phyloP scores from a whole-genome alignment of 2,329 filamentous ascomycete genomes.

The Pezicula radicicola region DNA sequence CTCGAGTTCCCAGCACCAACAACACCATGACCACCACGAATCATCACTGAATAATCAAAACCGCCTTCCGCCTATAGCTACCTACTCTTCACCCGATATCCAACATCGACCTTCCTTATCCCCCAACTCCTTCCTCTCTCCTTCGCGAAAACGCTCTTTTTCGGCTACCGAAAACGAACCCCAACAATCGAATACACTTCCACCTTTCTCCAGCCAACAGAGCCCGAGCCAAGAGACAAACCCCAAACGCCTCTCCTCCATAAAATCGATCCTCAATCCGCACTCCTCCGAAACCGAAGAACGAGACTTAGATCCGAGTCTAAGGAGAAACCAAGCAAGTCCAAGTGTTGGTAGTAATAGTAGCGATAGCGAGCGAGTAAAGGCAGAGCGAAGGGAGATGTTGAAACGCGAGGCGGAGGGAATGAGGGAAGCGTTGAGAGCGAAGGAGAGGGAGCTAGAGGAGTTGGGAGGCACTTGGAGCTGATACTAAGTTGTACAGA shows the following conservation, averaged over 20 bases:
- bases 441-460: conserved; percentile 27
- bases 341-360: conserved; percentile 26
- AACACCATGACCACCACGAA: conserved; percentile 28
- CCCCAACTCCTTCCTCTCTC: conserved; percentile 57
- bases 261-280: conserved; percentile 73
- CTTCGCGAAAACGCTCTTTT: conserved; percentile 65
- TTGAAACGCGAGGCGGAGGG: conserved; percentile 71
- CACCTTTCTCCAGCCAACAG: neutral
- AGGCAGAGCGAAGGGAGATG: conserved; percentile 60
- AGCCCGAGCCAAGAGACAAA: conserved; percentile 38
- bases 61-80: conserved; percentile 47
- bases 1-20: conserved; percentile 13
- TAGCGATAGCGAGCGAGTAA: conserved; percentile 47
- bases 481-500: too few relatives aligned
- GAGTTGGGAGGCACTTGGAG: conserved; percentile 15
- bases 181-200: conserved; percentile 2
- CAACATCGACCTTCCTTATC: conserved; percentile 58
- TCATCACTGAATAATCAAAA: conserved; percentile 53
- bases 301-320: neutral
- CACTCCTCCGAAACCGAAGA: conserved; percentile 19
- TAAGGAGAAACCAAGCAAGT: conserved; percentile 2
- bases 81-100: conserved; percentile 22
- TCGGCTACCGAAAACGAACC: conserved; percentile 55
- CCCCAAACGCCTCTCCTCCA: conserved; percentile 66
- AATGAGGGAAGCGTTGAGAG: conserved; percentile 49